These are phyloP conservation scores for Rhexocercosporidium sp. DNA, from an alignment of 2,329 filamentous ascomycete genomes.

Conservation along the genomic window DNA sequence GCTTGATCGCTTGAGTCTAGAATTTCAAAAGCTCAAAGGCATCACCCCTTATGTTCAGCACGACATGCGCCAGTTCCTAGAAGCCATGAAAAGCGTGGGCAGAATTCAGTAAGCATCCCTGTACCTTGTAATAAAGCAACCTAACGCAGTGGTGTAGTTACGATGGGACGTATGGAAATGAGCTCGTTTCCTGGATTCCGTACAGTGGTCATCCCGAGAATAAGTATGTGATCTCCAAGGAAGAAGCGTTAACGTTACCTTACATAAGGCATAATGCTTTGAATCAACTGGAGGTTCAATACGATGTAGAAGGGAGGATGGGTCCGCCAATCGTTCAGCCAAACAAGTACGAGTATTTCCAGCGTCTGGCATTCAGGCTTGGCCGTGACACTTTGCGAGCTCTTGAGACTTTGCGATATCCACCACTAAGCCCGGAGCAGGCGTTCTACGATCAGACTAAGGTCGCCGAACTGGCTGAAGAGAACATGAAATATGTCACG, in stretches of 20 bases:
- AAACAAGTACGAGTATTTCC: constrained; percentile 33
- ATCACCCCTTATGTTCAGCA: not conserved
- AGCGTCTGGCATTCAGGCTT: constrained; percentile 31
- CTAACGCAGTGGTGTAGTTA: not conserved
- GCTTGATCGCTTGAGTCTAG: not conserved
- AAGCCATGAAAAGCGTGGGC: not conserved
- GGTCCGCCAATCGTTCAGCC: constrained; percentile 36
- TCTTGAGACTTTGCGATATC: not conserved
- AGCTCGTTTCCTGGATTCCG: constrained; percentile 30
- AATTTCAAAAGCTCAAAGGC: not conserved
- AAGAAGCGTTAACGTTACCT: not conserved
- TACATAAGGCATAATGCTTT: constrained; percentile 6
- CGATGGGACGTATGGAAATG: not conserved
- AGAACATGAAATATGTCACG: constrained; percentile 14
- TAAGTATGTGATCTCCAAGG: constrained; percentile 30
- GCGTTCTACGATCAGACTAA: not conserved
- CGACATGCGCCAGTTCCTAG: not conserved
- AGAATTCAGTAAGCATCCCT: constrained; percentile 27
- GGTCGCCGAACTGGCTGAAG: not conserved
- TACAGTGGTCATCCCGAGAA: constrained; percentile 38
- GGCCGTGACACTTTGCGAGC: constrained; percentile 27
- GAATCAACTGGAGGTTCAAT: constrained; percentile 27
- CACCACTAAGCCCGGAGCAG: not conserved
- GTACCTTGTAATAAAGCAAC: not conserved
- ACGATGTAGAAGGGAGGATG: constrained; percentile 23